Conservation (phyloP, 164 flowering plant genomes). For the Piper betle region DNA sequence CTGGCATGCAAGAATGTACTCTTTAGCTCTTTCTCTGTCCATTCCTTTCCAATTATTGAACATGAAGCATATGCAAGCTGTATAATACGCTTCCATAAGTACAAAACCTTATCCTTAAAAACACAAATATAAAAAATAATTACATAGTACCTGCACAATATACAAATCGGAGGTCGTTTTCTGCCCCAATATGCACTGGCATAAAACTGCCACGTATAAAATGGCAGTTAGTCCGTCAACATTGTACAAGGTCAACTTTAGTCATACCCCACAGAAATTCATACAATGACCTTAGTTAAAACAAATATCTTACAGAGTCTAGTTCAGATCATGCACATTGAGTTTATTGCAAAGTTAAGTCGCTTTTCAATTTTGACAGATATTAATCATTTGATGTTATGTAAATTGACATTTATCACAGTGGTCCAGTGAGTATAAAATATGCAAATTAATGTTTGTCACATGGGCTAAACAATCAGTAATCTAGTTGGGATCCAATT, state of each 20-base stretch:
- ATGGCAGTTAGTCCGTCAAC: neutral
- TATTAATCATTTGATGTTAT: no score
- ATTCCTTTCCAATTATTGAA: constrained; percentile 88
- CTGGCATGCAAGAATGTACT: constrained; percentile 73
- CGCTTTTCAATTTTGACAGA: neutral
- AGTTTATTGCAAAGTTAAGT: neutral
- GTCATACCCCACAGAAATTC: neutral
- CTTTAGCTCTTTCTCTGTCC: constrained; percentile 71
- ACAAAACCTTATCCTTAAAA: neutral
- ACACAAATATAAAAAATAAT: neutral
- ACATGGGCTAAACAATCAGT: no score
- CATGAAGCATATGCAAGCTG: constrained; percentile 81
- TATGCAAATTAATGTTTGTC: no score
- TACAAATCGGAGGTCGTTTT: constrained; percentile 80
- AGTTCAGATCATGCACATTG: neutral
- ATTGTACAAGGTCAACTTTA: no score
- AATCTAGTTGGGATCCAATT: no score
- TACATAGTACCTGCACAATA: constrained; percentile 76
- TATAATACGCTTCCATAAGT: constrained; percentile 9
- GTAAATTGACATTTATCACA: neutral
- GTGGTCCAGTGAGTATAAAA: no score
- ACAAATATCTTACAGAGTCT: no score
- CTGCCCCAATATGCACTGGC: constrained; percentile 79
- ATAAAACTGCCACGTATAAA: constrained; percentile 46
- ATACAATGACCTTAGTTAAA: neutral